Percentiles rank a stretch among this genome's conserved stretches.
Evolutionary conservation across 2,329 filamentous ascomycete species (phyloP).

Genomic region (Calonectria hawksworthii): DNA sequence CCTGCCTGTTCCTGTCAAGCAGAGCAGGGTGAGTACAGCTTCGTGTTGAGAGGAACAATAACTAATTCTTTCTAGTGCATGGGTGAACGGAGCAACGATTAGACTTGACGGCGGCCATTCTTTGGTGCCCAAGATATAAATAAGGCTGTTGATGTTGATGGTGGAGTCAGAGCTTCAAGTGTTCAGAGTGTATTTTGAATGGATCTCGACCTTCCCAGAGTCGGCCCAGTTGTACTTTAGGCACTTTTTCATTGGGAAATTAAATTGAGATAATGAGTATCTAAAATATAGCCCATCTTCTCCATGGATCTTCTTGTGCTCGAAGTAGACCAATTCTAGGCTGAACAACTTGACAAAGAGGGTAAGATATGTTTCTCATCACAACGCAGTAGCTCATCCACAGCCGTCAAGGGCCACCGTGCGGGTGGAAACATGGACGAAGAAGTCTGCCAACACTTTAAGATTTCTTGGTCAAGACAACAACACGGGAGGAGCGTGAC

Average conservation of each 20-base stretch:
- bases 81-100: neutral
- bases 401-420: too few relatives aligned
- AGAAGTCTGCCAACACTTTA: too few relatives aligned
- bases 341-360: too few relatives aligned
- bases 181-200: neutral
- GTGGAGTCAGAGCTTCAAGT: neutral
- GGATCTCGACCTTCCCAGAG: neutral
- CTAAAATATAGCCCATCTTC: too few relatives aligned
- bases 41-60: neutral
- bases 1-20: slow-evolving; percentile 78
- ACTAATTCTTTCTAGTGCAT: neutral
- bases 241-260: neutral
- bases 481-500: too few relatives aligned
- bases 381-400: too few relatives aligned
- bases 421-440: too few relatives aligned
- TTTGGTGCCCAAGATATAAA: neutral
- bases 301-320: too few relatives aligned
- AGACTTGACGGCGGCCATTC: neutral
- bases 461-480: too few relatives aligned
- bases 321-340: too few relatives aligned
- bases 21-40: slow-evolving; percentile 67
- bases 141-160: neutral
- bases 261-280: too few relatives aligned
- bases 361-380: too few relatives aligned
- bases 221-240: neutral